Evolutionary conservation across 2,329 filamentous ascomycete genomes (phyloP), one percentile per base, ranked within the genome.

Genomic region (Cladosporium halotolerans): DNA sequence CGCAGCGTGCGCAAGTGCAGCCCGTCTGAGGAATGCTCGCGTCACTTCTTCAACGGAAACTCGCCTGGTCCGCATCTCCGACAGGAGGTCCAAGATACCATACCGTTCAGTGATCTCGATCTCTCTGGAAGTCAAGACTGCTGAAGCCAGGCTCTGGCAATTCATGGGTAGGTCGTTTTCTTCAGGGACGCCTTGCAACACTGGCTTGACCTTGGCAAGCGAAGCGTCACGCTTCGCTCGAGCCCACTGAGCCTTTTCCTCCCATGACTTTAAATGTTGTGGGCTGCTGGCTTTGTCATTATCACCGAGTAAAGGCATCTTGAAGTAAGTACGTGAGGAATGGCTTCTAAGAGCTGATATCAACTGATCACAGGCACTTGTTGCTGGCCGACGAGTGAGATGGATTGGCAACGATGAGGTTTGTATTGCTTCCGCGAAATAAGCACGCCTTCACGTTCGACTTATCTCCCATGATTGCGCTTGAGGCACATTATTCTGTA

Each of bases 21-120:
- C 74, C 61, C 74, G 66, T 62, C 76, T 75, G 56, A 70, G 73
- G 55, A 76, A 77, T 6, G 73, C 74, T 9, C 55, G 58, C 2
- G 56, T 54, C 3, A 74, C 71, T 56, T 72, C 67, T 2, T 70
- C 58, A 52, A 68, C 67, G 14, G 62, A 71, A 13, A 74, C 49
- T 43, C 61, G 59, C 10, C 66, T 64, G 5, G 55, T 61, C 13
- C 64, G 58, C 16, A 76, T 67, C 5, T 64, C 65, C 19, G 65
- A 57, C 1, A 70, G 63, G 39, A 76, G 58, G 8, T 59, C 63
- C 3, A 69, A 69, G 8, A 51, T 38, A 32, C 18, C 34, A 13
- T 43, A 43, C 2, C 16, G 7, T 19, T 51, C 47, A 11, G 47
- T 51, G 10, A 51, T 28, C 18, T 38, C 47, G 18, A 51, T 43